Conservation (phyloP, 2,329 filamentous ascomycete species). For the Colletotrichum cordylinicola region DNA sequence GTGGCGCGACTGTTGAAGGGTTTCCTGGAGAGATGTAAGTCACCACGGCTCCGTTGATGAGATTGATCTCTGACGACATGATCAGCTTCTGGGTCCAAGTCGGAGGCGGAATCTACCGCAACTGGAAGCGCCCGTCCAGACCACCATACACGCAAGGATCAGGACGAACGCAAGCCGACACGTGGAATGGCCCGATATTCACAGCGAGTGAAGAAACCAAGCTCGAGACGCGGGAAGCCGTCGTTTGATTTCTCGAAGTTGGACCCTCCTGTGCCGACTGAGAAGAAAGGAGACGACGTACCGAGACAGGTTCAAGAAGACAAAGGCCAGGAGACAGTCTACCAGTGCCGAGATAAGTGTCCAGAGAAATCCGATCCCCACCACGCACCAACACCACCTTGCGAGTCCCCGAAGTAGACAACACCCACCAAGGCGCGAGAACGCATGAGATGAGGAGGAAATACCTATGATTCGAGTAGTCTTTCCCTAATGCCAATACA, state of each 20-base stretch:
- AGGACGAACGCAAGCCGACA: neutral
- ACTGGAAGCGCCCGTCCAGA: neutral
- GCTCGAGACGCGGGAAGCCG: neutral
- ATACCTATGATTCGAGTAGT: constrained; percentile 1
- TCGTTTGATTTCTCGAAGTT: neutral
- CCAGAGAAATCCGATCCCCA: neutral
- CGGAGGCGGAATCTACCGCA: neutral
- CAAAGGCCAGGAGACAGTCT: constrained; percentile 25
- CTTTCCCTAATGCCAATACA: neutral
- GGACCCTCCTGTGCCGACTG: constrained; percentile 20
- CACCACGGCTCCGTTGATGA: neutral
- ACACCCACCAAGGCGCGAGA: neutral
- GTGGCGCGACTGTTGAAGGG: neutral
- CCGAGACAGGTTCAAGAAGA: constrained; percentile 18
- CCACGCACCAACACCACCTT: neutral
- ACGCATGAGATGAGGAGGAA: neutral
- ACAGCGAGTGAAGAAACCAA: neutral
- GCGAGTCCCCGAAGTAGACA: neutral
- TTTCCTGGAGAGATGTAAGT: neutral
- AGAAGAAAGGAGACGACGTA: constrained; percentile 24
- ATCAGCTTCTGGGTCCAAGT: neutral
- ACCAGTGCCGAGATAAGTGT: constrained; percentile 6
- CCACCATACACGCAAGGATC: neutral
- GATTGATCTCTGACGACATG: neutral
- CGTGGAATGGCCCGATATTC: neutral